Evolutionary conservation across 305 asterid genomes (phyloP).

Genomic region (Rubia tinctorum): DNA sequence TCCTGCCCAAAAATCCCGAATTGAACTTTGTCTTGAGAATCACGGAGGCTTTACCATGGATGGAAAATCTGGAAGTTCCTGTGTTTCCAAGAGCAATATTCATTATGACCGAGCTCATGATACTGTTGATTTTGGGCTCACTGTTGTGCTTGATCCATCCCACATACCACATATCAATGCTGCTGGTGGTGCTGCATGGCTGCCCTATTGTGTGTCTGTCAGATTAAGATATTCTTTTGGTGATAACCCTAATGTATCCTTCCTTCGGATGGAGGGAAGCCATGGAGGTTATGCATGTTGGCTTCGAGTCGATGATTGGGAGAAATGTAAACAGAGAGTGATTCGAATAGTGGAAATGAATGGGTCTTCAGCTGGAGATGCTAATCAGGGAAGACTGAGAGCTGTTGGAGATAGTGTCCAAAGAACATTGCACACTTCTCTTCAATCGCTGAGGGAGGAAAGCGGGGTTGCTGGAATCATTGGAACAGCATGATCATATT

Average conservation of each 20-base stretch:
- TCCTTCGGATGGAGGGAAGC: constrained; percentile 95
- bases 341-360: constrained; percentile 59
- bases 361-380: constrained; percentile 62
- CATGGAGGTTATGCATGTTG: constrained; percentile 99
- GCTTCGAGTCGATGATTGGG: constrained; percentile 84
- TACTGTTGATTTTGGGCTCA: constrained; percentile 90
- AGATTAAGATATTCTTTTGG: constrained; percentile 76
- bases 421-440: constrained; percentile 69
- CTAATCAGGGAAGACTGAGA: constrained; percentile 82
- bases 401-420: constrained; percentile 83
- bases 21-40: constrained; percentile 92
- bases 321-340: constrained; percentile 79
- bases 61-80: constrained; percentile 48
- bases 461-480: constrained; percentile 34
- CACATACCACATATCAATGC: constrained; percentile 91
- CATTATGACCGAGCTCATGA: constrained; percentile 76
- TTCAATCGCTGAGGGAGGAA: constrained; percentile 82
- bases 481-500: constrained; percentile 16
- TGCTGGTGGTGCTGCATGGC: constrained; percentile 99
- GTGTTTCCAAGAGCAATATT: constrained; percentile 79
- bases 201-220: constrained; percentile 93
- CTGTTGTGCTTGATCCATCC: constrained; percentile 89
- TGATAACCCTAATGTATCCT: constrained; percentile 65
- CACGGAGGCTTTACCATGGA: constrained; percentile 67
- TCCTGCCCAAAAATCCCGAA: constrained; percentile 92